Evolutionary conservation across 805 yeast species (phyloP), one percentile per base, ranked within the genome.

Genomic region (Lipomyces starkeyi): DNA sequence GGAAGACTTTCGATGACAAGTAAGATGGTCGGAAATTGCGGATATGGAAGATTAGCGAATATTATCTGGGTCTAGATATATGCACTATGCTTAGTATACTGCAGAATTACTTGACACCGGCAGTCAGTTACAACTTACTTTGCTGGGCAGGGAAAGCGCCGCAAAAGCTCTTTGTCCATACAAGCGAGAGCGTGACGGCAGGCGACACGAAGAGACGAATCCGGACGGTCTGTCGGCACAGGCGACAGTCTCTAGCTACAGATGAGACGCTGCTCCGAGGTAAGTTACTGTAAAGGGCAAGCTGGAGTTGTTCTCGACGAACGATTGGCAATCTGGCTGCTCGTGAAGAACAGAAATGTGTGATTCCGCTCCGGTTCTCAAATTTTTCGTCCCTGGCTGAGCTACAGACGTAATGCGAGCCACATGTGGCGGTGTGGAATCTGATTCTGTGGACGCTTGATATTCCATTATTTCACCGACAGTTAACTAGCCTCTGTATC

Each of bases 151-250:
- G 78, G 73, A 70, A 76, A 76, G 63, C 79, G 78, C 65, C 74
- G 75, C 66, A 75, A 76, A 59, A 76, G 72, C 77, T 78, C 78
- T 76, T 74, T 76, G 76, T 78, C 74, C 81, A 78, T 78, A 73
- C 71, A 64, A 65, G 63, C 66, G 58, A 59, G 32, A 35, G 47
- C 40, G 49, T 22, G 59, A 35, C 34, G 57, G 60, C 14, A n/a
- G 29, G n/a, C 27, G 27, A 20, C 49, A 43, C 49, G 20, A 43
- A 6, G 49, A 43, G 3, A 37, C 0, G 49, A 43, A 43, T 43
- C 49, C 14, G 49, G 49, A 43, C 49, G 22, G 49, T 43, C 49
- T 6, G 49, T 17, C 40, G 20, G 61, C 27, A 35, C 53, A 22
- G 58, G 29, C 37, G 49, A 43, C 49, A n/a, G 22, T 17, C 49